Percentiles rank a stretch among this genome's conserved stretches.
phyloP scores from a whole-genome alignment of 2,329 filamentous ascomycete genomes.

The Bipolaris cookei region DNA sequence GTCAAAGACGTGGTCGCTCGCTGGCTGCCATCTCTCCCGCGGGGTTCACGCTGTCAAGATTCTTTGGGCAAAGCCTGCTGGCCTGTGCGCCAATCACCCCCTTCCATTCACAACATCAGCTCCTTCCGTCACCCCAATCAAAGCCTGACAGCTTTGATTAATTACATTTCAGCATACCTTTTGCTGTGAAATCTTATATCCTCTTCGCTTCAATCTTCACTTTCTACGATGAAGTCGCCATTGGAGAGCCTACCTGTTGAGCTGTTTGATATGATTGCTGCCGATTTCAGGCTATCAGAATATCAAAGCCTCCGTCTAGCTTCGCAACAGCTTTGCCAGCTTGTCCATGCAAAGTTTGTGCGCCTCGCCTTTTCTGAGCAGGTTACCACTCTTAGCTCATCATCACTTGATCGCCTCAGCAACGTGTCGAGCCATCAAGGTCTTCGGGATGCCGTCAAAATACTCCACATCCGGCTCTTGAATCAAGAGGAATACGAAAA shows the following conservation, averaged over 20 bases:
- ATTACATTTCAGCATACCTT: background rate
- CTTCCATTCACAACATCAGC: background rate
- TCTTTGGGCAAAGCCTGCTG: conserved; percentile 3
- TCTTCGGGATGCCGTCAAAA: conserved; percentile 25
- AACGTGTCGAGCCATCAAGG: conserved; percentile 24
- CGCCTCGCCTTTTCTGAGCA: conserved; percentile 31
- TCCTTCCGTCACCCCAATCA: background rate
- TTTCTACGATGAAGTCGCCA: conserved; percentile 25
- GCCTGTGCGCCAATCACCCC: background rate
- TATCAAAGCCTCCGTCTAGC: conserved; percentile 33
- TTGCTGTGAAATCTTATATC: background rate
- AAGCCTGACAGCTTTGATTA: background rate
- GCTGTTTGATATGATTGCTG: conserved; percentile 35
- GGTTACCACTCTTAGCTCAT: conserved; percentile 31
- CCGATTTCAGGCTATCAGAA: conserved; percentile 21
- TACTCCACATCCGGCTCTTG: conserved; percentile 34
- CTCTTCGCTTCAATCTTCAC: background rate
- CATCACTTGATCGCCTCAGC: conserved; percentile 33
- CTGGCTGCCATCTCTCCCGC: conserved; percentile 6
- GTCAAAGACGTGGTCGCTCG: conserved; percentile 3
- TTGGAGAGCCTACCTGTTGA: conserved; percentile 40
- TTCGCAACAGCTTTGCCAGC: conserved; percentile 30
- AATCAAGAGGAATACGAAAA: conserved; percentile 32
- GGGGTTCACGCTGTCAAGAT: conserved; percentile 18
- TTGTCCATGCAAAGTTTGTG: conserved; percentile 31